Evolutionary conservation across 495 filamentous ascomycete genomes (phyloP), one percentile per base, ranked within the genome.

Genomic region (Jackrogersella minutella): DNA sequence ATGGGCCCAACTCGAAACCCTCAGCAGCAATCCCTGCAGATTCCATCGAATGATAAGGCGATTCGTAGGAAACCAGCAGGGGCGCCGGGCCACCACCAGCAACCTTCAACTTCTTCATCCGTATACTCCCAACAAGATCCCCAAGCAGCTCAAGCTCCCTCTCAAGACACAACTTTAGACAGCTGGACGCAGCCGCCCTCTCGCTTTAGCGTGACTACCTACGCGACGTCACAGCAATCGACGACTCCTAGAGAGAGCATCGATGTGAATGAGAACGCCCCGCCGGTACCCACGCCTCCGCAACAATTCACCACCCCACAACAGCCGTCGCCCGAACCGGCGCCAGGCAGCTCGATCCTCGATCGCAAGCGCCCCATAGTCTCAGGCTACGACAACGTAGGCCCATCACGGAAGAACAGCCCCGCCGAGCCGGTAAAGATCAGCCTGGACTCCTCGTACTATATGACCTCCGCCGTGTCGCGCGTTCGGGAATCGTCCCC

Each of bases 121-220:
- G 60, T 78, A 16, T 78, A 77, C 64, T 71, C 77, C 22, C 72
- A 78, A 58, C 67, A 72, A 26, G 67, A 66, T 26, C 51, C 58
- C 11, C 40, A 58, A 36, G 39, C 64, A 14, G 30, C 64, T 6
- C 58, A 70, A 16, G 52, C 47, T 6, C 30, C 47, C 49, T 7
- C 31, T 64, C 44, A 55, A 30, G 57, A 65, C 49, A 56, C 67
- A 61, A 37, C 69, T 50, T 17, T 22, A 14, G 75, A 78, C 5
- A 66, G 70, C 11, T 80, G 75, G 74, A 68, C 75, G 13, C 81
- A 88, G 49, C 89, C 87, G 6, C 71, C 74, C 0, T 93, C 90
- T 54, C 90, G 89, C 37, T 92, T 91, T 78, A 92, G 88, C 74
- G 78, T 87, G 44, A 89, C 89, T 13, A 92, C 90, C 2, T 89